These are phyloP conservation scores for Hydrangea macrophylla DNA, from an alignment of 148 eudicot species.

Conservation along the genomic window DNA sequence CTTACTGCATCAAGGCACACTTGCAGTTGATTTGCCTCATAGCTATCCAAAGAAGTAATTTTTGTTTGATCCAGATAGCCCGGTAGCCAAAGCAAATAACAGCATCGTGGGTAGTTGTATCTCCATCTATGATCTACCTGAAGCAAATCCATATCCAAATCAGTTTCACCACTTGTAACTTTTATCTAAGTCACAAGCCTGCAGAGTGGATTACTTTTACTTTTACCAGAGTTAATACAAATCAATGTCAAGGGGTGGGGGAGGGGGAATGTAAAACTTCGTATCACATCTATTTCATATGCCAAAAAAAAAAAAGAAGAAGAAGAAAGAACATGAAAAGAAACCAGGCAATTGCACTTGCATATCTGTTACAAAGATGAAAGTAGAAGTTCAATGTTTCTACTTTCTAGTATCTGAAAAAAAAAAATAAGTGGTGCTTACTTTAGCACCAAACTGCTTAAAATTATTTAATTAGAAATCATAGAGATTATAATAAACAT, in stretches of 20 bases:
- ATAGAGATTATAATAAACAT: background rate
- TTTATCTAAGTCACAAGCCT: background rate
- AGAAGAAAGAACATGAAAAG: background rate
- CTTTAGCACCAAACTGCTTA: background rate
- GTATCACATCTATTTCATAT: too few relatives aligned
- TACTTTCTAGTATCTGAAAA: too few relatives aligned
- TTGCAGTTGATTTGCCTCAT: slow-evolving; percentile 81
- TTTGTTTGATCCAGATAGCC: slow-evolving; percentile 68
- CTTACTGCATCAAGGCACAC: slow-evolving; percentile 92
- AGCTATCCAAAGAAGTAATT: slow-evolving; percentile 52
- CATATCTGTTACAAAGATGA: background rate
- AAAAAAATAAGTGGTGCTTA: background rate
- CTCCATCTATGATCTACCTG: slow-evolving; percentile 99
- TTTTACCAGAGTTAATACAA: background rate
- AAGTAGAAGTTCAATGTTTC: too few relatives aligned
- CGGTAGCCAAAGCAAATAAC: slow-evolving; percentile 98
- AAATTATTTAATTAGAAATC: background rate
- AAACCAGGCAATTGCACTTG: background rate
- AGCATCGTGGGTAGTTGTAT: slow-evolving; percentile 92
- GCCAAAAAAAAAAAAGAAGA: too few relatives aligned
- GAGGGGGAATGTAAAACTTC: too few relatives aligned
- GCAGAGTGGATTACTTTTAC: background rate
- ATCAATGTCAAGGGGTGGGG: too few relatives aligned
- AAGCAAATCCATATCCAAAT: slow-evolving; percentile 14
- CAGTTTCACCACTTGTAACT: background rate